Conservation (phyloP, 2,329 filamentous ascomycete species). For the Cordyceps cateniannulata region DNA sequence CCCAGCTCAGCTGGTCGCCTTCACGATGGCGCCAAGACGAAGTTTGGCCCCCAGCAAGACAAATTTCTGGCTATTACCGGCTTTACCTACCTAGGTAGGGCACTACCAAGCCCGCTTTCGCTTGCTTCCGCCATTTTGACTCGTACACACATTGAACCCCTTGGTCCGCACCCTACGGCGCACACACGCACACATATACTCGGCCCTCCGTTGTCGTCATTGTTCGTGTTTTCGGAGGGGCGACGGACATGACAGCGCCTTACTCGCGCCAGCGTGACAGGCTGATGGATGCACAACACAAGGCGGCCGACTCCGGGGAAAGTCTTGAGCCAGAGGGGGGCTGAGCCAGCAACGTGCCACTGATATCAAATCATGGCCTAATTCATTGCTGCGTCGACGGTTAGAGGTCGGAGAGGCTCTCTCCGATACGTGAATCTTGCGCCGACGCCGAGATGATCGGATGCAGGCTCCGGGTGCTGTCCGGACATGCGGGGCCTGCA, state of each 20-base stretch:
- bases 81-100: not conserved
- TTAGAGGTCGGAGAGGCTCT: not conserved
- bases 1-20: too few species aligned
- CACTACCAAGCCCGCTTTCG: not conserved
- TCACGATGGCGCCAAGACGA: too few species aligned
- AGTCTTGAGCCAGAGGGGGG: too few species aligned
- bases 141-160: not conserved
- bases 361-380: not conserved
- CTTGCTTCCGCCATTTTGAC: not conserved
- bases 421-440: not conserved
- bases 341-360: not conserved
- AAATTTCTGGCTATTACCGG: not conserved
- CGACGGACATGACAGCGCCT: not conserved
- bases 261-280: not conserved
- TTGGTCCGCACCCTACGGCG: not conserved
- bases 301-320: too few species aligned
- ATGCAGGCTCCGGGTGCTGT: not conserved
- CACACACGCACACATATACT: not conserved
- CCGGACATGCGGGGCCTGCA: not conserved
- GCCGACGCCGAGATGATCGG: not conserved
- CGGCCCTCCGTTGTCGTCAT: not conserved
- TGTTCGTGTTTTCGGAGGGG: conserved; percentile 11
- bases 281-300: not conserved
- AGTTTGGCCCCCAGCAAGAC: too few species aligned
- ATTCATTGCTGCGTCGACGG: not conserved